Conservation (phyloP, 2,329 filamentous ascomycete species). For the Sporothrix inflata region DNA sequence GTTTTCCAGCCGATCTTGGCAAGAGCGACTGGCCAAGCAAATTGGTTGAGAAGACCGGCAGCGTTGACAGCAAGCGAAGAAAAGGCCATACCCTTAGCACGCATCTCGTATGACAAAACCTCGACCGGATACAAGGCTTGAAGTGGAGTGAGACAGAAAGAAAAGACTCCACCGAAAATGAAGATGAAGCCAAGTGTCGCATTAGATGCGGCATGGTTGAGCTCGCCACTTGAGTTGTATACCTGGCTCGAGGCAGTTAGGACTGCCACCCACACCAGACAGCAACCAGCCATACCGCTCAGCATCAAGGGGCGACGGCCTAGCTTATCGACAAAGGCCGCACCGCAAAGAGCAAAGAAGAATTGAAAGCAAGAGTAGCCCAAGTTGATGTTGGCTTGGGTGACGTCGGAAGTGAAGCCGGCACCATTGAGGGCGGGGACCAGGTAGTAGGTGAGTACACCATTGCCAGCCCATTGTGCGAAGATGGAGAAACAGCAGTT, state of each 20-base stretch:
- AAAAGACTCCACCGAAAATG: constrained; percentile 11
- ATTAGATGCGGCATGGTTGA: constrained; percentile 16
- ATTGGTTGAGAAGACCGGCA: constrained; percentile 7
- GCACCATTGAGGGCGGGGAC: constrained; percentile 7
- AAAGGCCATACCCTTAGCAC: constrained; percentile 16
- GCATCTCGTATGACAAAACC: constrained; percentile 19
- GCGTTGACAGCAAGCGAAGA: constrained; percentile 17
- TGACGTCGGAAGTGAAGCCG: constrained; percentile 16
- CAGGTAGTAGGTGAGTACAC: constrained; percentile 6
- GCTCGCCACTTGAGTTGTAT: neutral
- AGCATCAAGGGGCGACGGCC: constrained; percentile 16
- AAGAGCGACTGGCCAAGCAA: constrained; percentile 5
- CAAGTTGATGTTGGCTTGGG: constrained; percentile 15
- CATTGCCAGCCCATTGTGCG: constrained; percentile 10
- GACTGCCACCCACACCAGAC: constrained; percentile 15
- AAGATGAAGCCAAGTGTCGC: constrained; percentile 13
- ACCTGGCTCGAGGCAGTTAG: constrained; percentile 8
- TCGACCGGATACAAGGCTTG: constrained; percentile 14
- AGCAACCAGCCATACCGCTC: constrained; percentile 9
- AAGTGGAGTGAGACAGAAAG: constrained; percentile 10
- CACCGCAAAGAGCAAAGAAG: constrained; percentile 16
- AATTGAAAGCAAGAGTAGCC: constrained; percentile 18
- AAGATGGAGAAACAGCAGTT: constrained; percentile 18
- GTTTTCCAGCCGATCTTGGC: constrained; percentile 12
- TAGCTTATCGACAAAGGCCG: neutral